Evolutionary conservation across 169 alveolate species (phyloP).

Genomic region (Plasmodium inui): DNA sequence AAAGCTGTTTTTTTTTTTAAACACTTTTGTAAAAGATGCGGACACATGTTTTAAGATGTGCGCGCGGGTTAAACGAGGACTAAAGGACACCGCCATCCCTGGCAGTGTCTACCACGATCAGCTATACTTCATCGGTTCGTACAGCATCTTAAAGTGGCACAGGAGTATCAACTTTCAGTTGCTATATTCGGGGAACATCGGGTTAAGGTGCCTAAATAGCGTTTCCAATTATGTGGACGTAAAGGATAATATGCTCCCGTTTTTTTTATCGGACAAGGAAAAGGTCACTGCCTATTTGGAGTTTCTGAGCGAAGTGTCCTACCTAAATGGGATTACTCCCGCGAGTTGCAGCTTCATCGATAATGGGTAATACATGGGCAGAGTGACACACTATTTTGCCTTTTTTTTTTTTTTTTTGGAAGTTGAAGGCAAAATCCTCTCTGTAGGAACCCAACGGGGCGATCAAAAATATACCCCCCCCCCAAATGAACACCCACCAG

Average conservation of each 20-base stretch:
- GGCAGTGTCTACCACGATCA: constrained; percentile 77
- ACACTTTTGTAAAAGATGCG: constrained; percentile 35
- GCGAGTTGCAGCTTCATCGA: constrained; percentile 24
- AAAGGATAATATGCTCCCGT: constrained; percentile 32
- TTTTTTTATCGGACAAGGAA: constrained; percentile 20
- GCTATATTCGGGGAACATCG: constrained; percentile 61
- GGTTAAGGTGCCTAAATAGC: constrained; percentile 28
- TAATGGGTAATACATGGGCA: neutral
- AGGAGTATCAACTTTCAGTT: constrained; percentile 39
- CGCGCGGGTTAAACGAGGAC: constrained; percentile 72
- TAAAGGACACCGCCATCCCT: constrained; percentile 39
- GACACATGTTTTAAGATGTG: constrained; percentile 66
- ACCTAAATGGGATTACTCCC: constrained; percentile 52
- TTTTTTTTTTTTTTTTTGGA: neutral
- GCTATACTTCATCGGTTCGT: constrained; percentile 72
- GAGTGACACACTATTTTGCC: neutral
- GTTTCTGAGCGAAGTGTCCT: constrained; percentile 28
- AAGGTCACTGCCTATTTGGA: constrained; percentile 9
- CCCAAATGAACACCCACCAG: neutral
- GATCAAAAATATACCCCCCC: neutral
- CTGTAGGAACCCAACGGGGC: neutral
- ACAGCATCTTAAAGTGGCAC: constrained; percentile 60
- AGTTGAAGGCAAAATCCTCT: neutral
- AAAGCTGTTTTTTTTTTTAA: constrained; percentile 37
- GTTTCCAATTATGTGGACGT: constrained; percentile 36